Base-by-base conservation (phyloP, 306 rosid species). In the Trifolium subterraneum region DNA sequence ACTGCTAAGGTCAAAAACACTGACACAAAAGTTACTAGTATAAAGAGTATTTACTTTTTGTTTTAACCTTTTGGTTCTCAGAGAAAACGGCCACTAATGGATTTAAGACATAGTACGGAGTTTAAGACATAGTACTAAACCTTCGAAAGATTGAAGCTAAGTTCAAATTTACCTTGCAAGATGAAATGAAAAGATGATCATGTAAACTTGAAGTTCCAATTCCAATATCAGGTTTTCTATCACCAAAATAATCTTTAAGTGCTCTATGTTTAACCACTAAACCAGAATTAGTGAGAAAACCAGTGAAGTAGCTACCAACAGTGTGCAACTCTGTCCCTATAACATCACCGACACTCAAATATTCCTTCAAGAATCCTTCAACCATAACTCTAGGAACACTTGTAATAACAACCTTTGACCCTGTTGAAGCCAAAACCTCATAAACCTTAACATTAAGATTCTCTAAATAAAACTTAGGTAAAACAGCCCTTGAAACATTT, bases 311-410 rank as follows among this genome's bases (percentile, higher is more conserved):
- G 4, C 62, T 7, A 8, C 97, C 98, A 62, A 35, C 11, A 20
- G 87, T 84, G 2, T 86, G 80, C 77, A 93, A 77, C 78, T 93
- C 97, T 25, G 98, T 84, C n/a, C 93, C 98, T 8, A 85, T 10
- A 79, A 90, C 92, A 72, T 70, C 80, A 60, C 70, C 77, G 31
- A 86, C 96, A 33, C 70, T 76, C 87, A 90, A 81, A 74, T 93
- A 89, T 22, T 90, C 95, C 72, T 77, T 88, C 4, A 90, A 80
- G 71, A 93, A 93, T 2, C 89, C 89, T 56, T 89, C 90, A 4
- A 93, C 93, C 96, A 93, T 82, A 10, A 93, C 92, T 76, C 82
- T 87, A 71, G 97, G 98, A n/a, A 89, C 83, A 81, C 86, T 84
- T 3, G 96, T 87, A 52, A 93, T 80, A 8, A 93, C 84, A 80